Percentiles rank a stretch among this genome's conserved stretches.
Conservation (phyloP, 169 alveolate genomes). For the Plasmodium reichenowi region DNA sequence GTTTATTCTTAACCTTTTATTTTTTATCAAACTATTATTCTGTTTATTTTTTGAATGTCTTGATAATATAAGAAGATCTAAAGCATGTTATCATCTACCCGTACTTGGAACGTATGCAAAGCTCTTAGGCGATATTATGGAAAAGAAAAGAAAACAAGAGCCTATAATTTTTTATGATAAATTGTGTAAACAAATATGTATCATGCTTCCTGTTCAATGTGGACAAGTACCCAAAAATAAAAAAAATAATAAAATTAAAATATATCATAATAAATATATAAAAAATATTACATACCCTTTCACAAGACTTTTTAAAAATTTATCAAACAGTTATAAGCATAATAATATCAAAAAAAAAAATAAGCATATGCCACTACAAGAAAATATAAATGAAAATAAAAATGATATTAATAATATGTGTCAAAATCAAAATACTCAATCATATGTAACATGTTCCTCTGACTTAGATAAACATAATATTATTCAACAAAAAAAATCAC, state of each 20-base stretch:
- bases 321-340: constrained; percentile 26
- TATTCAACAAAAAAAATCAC: too few species aligned
- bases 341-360: constrained; percentile 22
- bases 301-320: constrained; percentile 13
- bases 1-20: constrained; percentile 42
- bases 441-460: background rate
- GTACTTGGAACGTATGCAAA: constrained; percentile 63
- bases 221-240: constrained; percentile 1
- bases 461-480: background rate
- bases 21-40: constrained; percentile 51
- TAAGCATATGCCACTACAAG: background rate
- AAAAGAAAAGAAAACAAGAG: constrained; percentile 74
- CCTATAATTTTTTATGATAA: constrained; percentile 80
- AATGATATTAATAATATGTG: background rate
- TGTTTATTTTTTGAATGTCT: constrained; percentile 79
- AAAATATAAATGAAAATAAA: background rate
- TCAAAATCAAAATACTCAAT: too few species aligned
- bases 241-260: background rate
- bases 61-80: constrained; percentile 74
- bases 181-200: constrained; percentile 46
- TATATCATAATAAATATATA: background rate
- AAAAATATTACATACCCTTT: constrained; percentile 16
- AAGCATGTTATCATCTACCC: constrained; percentile 75
- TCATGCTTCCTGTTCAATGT: constrained; percentile 72
- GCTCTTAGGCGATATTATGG: constrained; percentile 68